Conservation (phyloP, 2,329 filamentous ascomycete genomes). For the Chaetomium globosum region DNA sequence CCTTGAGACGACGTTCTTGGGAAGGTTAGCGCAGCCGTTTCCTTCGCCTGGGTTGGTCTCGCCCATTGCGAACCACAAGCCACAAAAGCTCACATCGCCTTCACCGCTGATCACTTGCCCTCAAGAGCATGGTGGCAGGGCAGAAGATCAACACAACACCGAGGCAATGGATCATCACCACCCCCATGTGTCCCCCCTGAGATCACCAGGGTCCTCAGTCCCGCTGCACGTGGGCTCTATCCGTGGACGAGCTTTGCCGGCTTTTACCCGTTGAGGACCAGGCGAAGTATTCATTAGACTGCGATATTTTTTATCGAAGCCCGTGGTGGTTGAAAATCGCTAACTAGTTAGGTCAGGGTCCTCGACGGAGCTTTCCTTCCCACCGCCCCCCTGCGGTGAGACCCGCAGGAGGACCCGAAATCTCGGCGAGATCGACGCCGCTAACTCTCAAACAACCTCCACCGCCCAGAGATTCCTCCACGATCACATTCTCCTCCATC, state of each 20-base stretch:
- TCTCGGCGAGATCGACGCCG: conserved; percentile 9
- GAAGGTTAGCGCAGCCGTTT: not conserved
- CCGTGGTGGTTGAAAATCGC: not conserved
- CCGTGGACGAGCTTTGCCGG: not conserved
- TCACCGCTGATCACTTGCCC: conserved; percentile 14
- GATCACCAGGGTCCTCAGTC: conserved; percentile 12
- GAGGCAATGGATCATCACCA: conserved; percentile 7
- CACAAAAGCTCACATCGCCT: not conserved
- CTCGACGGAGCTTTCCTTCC: not conserved
- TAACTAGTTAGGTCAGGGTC: not conserved
- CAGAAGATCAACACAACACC: conserved; percentile 13
- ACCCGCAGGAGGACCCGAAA: not conserved
- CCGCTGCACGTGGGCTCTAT: conserved; percentile 15
- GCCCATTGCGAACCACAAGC: conserved; percentile 12
- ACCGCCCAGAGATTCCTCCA: not conserved
- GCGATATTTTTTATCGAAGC: not conserved
- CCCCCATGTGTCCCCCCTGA: not conserved
- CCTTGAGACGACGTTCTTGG: not conserved
- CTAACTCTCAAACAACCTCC: conserved; percentile 13
- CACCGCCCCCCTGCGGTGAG: not conserved
- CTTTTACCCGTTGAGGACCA: not conserved
- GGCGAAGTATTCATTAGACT: not conserved
- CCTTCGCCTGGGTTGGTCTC: conserved; percentile 13
- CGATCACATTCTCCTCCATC: not conserved
- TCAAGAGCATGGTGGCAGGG: conserved; percentile 2